Evolutionary conservation across 1,139 yeast species (phyloP).

Genomic region (Hyphopichia buzzinii): DNA sequence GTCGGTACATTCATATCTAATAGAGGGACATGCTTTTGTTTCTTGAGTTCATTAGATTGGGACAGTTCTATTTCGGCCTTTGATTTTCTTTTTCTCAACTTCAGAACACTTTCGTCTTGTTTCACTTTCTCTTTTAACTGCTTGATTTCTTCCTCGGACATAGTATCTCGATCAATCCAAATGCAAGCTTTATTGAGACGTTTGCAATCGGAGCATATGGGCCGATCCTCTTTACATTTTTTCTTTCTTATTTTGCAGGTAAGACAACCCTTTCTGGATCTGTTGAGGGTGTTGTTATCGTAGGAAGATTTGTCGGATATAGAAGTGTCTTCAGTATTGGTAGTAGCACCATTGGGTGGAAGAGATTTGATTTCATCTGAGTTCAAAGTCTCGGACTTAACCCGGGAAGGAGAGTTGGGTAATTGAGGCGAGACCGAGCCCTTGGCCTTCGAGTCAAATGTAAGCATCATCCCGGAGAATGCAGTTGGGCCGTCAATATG

Average conservation of each 20-base stretch:
- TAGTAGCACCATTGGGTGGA: too few species aligned
- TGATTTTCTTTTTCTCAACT: constrained; percentile 33
- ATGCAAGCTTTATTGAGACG: constrained; percentile 54
- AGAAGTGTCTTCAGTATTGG: too few species aligned
- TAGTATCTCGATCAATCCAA: constrained; percentile 31
- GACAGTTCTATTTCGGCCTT: constrained; percentile 4
- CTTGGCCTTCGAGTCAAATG: too few species aligned
- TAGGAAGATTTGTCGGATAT: too few species aligned
- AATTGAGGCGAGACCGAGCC: too few species aligned
- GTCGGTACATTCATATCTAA: too few species aligned
- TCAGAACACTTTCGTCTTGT: constrained; percentile 28
- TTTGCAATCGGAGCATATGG: constrained; percentile 58
- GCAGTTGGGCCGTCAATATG: too few species aligned
- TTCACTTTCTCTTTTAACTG: constrained; percentile 25
- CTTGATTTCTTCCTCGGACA: constrained; percentile 26
- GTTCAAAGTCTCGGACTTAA: too few species aligned
- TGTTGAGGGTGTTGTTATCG: constrained; percentile 12
- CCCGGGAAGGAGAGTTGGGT: too few species aligned
- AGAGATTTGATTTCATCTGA: too few species aligned
- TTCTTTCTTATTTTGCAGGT: constrained; percentile 73
- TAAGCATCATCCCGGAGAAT: too few species aligned
- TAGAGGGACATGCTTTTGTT: too few species aligned
- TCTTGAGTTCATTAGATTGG: background rate
- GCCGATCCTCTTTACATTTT: constrained; percentile 66
- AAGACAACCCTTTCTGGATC: constrained; percentile 62